These are phyloP conservation scores for Pluteus cervinus DNA, from an alignment of 768 basidiomycete species.

Conservation along the genomic window DNA sequence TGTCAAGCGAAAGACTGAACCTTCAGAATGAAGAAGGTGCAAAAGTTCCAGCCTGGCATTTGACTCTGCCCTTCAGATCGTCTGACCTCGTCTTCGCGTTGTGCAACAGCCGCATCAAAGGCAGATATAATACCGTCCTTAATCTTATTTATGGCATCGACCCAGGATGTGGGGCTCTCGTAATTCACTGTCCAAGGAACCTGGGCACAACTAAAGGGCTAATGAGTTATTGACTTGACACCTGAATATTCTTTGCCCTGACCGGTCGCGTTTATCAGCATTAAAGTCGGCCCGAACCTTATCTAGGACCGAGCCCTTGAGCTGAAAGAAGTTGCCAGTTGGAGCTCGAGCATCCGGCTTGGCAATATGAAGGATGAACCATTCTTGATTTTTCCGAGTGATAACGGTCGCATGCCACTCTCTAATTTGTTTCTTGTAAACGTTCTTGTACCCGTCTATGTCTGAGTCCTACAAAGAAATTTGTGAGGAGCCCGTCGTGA, in stretches of 20 bases:
- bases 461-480: slow-evolving; percentile 43
- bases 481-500: slow-evolving; percentile 7
- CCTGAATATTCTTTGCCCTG: too few species aligned
- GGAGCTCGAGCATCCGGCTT: slow-evolving; percentile 59
- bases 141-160: slow-evolving; percentile 79
- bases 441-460: slow-evolving; percentile 70
- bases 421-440: slow-evolving; percentile 80
- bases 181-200: slow-evolving; percentile 68
- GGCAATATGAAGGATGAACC: slow-evolving; percentile 86
- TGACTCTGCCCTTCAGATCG: slow-evolving; percentile 84
- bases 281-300: slow-evolving; percentile 94
- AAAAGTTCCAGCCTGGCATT: slow-evolving; percentile 98
- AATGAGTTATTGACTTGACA: too few species aligned
- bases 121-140: slow-evolving; percentile 86
- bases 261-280: slow-evolving; percentile 82
- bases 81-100: slow-evolving; percentile 86
- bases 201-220: slow-evolving; percentile 62
- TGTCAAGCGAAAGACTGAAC: slow-evolving; percentile 29
- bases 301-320: slow-evolving; percentile 81
- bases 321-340: slow-evolving; percentile 70
- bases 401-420: slow-evolving; percentile 78
- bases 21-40: slow-evolving; percentile 94
- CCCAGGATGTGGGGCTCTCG: slow-evolving; percentile 79
- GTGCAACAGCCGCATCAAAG: slow-evolving; percentile 72
- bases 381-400: slow-evolving; percentile 81